phyloP scores from a whole-genome alignment of 2,329 filamentous ascomycete species.

The Ascosphaera aggregata region DNA sequence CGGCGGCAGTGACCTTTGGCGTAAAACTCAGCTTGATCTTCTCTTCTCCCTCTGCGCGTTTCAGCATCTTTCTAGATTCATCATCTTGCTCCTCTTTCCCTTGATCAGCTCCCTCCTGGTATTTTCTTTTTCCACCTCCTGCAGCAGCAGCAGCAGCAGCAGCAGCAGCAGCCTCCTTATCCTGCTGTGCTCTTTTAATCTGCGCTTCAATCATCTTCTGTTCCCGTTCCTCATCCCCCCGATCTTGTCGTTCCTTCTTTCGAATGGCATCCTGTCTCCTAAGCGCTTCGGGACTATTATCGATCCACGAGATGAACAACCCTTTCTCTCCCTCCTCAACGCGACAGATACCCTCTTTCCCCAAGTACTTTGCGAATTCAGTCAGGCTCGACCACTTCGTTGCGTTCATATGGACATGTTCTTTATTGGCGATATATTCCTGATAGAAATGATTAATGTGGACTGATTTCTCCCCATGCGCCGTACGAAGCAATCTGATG shows the following conservation, averaged over 20 bases:
- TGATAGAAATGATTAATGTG: conserved; percentile 90
- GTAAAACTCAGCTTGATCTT: conserved; percentile 6
- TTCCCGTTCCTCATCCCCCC: conserved; percentile 81
- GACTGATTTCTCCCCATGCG: conserved; percentile 76
- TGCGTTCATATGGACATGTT: conserved; percentile 84
- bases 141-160: not conserved
- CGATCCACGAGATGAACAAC: conserved; percentile 70
- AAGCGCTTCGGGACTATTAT: conserved; percentile 71
- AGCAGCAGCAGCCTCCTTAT: not conserved
- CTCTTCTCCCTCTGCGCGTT: conserved; percentile 5
- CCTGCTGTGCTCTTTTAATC: conserved; percentile 43
- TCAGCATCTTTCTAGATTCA: conserved; percentile 3
- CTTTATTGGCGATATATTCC: conserved; percentile 67
- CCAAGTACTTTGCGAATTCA: conserved; percentile 72
- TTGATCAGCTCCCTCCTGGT: conserved; percentile 4
- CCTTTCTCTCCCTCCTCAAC: conserved; percentile 75
- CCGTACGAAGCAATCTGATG: conserved; percentile 49
- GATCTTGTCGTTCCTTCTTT: conserved; percentile 67
- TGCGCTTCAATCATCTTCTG: conserved; percentile 66
- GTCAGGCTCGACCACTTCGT: conserved; percentile 75
- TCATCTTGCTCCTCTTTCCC: conserved; percentile 1
- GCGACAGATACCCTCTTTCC: conserved; percentile 63
- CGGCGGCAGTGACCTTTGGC: not conserved
- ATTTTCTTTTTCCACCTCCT: not conserved
- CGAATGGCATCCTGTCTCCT: conserved; percentile 56